Evolutionary conservation across 2,329 filamentous ascomycete genomes (phyloP), one percentile per base, ranked within the genome.

Genomic region (Pseudonectria buxi): DNA sequence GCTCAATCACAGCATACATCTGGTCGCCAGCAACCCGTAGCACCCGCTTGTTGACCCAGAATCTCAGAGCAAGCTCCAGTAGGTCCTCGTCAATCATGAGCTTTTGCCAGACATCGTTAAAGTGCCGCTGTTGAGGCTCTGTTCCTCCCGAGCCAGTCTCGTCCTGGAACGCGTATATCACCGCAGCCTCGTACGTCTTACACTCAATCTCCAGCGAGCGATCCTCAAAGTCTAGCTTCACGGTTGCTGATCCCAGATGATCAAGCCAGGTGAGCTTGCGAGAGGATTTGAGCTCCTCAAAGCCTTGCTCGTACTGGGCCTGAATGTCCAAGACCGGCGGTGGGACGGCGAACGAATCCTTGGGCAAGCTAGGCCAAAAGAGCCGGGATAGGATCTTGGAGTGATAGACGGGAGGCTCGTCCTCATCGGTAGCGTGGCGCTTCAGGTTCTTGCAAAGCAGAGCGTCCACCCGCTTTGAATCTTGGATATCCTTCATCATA

Each of bases 401-500:
- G 50, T 89, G 82, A 35, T 86, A 77, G 11, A 71, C 61, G 3
- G 55, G 41, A 9, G 37, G 38, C 10, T 41, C 48, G 15, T 41
- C 31, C 33, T 46, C 44, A 3, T 39, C 22, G 9, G 40, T 39
- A 2, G 41, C 36, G 11, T 37, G 26, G 25, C 31, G 36, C 3
- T 34, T 44, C 14, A 62, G 40, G 38, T 54, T 58, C 37, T 69
- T 72, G 28, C 78, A 69, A 30, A 95, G 78, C 10, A 73, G 67
- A 7, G 69, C 64, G 54, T 95, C 85, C 40, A 94, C 76, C 28
- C 77, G 74, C 41, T 74, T 72, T 2, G 88, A 94, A 53, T 95
- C 89, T 46, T 84, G 75, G 25, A 96, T 84, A 57, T 98, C 92
- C 45, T 83, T 86, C 38, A 98, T 76, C 92, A 98, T 98, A 51